phyloP scores from a whole-genome alignment of 129 eudicot species.

The Centrapalus pauciflorus region DNA sequence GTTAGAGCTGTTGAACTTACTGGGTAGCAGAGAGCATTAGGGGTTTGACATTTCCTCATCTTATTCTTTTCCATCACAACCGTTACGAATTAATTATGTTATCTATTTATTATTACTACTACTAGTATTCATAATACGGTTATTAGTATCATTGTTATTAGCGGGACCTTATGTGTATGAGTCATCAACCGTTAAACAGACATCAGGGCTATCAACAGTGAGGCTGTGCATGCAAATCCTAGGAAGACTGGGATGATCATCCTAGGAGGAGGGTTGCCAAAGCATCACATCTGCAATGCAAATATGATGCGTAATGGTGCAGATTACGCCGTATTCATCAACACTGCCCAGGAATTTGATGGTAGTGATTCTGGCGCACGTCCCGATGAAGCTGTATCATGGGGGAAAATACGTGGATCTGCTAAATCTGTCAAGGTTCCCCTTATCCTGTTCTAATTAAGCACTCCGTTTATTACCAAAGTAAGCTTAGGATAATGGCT shows the following conservation, averaged over 20 bases:
- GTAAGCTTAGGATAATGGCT: background rate
- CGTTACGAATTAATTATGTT: background rate
- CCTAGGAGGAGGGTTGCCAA: slow-evolving; percentile 93
- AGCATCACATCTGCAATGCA: slow-evolving; percentile 93
- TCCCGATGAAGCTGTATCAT: slow-evolving; percentile 96
- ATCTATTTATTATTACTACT: background rate
- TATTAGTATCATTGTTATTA: background rate
- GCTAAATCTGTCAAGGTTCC: slow-evolving; percentile 90
- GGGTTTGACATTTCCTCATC: no score
- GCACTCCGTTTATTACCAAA: background rate
- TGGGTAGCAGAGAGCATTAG: no score
- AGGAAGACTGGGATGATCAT: slow-evolving; percentile 91
- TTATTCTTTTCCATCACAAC: background rate
- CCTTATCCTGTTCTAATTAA: background rate
- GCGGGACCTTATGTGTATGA: background rate
- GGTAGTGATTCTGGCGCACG: slow-evolving; percentile 98
- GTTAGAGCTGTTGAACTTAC: no score
- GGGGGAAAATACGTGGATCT: slow-evolving; percentile 90
- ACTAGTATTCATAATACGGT: background rate
- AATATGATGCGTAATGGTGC: slow-evolving; percentile 99
- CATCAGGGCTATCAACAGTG: slow-evolving; percentile 67
- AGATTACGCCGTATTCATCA: slow-evolving; percentile 79
- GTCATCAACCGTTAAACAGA: slow-evolving; percentile 34
- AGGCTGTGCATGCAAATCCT: slow-evolving; percentile 80
- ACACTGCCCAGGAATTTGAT: slow-evolving; percentile 94